Evolutionary conservation across 2,329 filamentous ascomycete genomes (phyloP).

Genomic region (Bipolaris gigantea): DNA sequence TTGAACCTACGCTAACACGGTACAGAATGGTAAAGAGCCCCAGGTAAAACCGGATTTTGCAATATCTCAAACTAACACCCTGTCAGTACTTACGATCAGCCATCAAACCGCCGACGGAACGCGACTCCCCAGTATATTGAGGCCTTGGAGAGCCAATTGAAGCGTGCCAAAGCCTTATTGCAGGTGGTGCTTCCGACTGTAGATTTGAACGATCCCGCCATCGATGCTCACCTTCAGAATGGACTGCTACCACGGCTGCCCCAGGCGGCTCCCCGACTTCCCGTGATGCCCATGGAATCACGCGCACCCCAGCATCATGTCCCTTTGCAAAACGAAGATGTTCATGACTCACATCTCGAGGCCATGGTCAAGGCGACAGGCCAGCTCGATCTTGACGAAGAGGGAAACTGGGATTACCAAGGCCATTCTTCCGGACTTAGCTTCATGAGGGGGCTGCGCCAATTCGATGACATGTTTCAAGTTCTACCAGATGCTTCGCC

Average conservation of each 20-base stretch:
- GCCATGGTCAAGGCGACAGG: slow-evolving; percentile 96
- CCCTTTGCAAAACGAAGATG: slow-evolving; percentile 30
- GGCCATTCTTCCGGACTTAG: slow-evolving; percentile 89
- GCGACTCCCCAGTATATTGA: slow-evolving; percentile 92
- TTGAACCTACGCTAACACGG: slow-evolving; percentile 17
- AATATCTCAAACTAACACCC: slow-evolving; percentile 3
- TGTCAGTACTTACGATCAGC: slow-evolving; percentile 78
- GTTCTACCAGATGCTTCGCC: slow-evolving; percentile 61
- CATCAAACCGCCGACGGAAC: slow-evolving; percentile 86
- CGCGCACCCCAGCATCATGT: slow-evolving; percentile 25
- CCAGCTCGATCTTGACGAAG: slow-evolving; percentile 86
- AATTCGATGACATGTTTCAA: slow-evolving; percentile 77
- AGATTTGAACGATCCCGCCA: slow-evolving; percentile 79
- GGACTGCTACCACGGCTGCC: slow-evolving; percentile 55
- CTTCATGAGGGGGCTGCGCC: slow-evolving; percentile 84
- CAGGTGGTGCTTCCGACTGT: slow-evolving; percentile 80
- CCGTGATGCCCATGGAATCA: slow-evolving; percentile 25
- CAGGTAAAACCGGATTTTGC: background rate
- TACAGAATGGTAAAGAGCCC: slow-evolving; percentile 64
- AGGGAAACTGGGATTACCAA: slow-evolving; percentile 92
- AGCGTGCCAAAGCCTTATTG: slow-evolving; percentile 79
- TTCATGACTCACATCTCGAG: slow-evolving; percentile 69
- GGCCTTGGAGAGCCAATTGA: slow-evolving; percentile 78
- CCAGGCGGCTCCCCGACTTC: slow-evolving; percentile 24
- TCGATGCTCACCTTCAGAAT: slow-evolving; percentile 76